Evolutionary conservation across 805 yeast species (phyloP), one percentile per base, ranked within the genome.

Genomic region (Blastobotrys chiropterorum): DNA sequence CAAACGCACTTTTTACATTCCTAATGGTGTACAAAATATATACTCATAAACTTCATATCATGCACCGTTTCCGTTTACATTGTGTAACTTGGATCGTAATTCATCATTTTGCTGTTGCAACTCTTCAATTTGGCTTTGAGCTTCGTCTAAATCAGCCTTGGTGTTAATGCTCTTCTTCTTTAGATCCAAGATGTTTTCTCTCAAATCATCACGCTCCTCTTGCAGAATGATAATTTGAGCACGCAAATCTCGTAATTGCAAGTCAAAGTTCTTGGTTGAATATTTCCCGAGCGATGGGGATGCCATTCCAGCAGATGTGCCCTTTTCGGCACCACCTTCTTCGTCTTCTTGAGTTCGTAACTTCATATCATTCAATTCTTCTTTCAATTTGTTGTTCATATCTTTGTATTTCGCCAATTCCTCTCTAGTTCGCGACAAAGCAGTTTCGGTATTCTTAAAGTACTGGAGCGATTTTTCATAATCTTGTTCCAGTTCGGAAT

Each of bases 171-270:
- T 67, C 39, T 63, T 64, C 60, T 67, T 68, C 54, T 67, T 65
- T 21, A 67, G 57, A 42, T 57, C 59, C 48, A 56, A 48, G 17
- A 62, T 54, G 41, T 53, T 56, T 14, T 60, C 58, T 20, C 71
- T 63, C 65, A 86, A 72, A 59, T 83, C 85, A 62, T 89, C 94
- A 57, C 95, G 77, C 68, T 89, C 97, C 68, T 88, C 92, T 61
- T 82, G 82, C 57, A 85, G 77, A 51, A 89, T 85, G 61, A 78
- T 85, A 57, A 89, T 72, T 64, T 88, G 95, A 2, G 96, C 96
- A 62, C 87, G 86, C 59, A 89, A 70, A 60, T 89, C 96, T 60
- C 86, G 82, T 44, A 89, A 77, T 67, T 83, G 86, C 72, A 88
- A 75, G 56, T 82, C 85, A 62, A 78, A 86, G 57, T 85, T 89